Conservation (phyloP, 1,284 basidiomycete species). For the Chalciporus sp. region DNA sequence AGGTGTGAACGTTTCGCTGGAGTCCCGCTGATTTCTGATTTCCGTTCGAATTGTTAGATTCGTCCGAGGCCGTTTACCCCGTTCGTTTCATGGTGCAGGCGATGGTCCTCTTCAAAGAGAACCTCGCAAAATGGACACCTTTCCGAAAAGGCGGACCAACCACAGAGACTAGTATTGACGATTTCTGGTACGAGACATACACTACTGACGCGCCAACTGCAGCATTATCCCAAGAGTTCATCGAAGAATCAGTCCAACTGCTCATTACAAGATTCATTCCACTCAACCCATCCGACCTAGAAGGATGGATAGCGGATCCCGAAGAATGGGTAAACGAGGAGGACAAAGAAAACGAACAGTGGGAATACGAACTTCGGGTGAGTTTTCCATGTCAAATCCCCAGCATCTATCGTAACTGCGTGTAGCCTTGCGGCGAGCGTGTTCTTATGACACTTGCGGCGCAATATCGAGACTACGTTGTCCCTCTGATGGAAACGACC, state of each 20-base stretch:
- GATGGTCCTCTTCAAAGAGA: slow-evolving; percentile 88
- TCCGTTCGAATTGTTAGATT: slow-evolving; percentile 42
- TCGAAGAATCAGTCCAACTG: slow-evolving; percentile 76
- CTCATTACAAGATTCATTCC: slow-evolving; percentile 84
- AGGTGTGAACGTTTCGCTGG: slow-evolving; percentile 42
- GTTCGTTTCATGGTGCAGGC: slow-evolving; percentile 84
- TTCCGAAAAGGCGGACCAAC: slow-evolving; percentile 57
- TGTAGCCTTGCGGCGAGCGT: slow-evolving; percentile 84
- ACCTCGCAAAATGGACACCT: slow-evolving; percentile 72
- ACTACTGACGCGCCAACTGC: slow-evolving; percentile 19
- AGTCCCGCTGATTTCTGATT: not conserved
- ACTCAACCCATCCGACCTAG: slow-evolving; percentile 75
- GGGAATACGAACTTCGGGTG: slow-evolving; percentile 88
- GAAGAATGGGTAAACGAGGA: slow-evolving; percentile 90
- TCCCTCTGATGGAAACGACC: slow-evolving; percentile 66
- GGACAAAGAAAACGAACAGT: slow-evolving; percentile 83
- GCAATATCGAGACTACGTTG: slow-evolving; percentile 74
- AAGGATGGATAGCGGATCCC: slow-evolving; percentile 80
- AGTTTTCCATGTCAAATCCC: slow-evolving; percentile 29
- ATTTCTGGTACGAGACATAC: not conserved
- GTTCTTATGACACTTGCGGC: slow-evolving; percentile 80
- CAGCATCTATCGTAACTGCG: slow-evolving; percentile 2
- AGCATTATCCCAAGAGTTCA: slow-evolving; percentile 78
- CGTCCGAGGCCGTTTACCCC: slow-evolving; percentile 59
- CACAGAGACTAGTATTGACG: slow-evolving; percentile 58